These are phyloP conservation scores for Astragalus membranaceus DNA, from an alignment of 306 rosid genomes.

Conservation along the genomic window DNA sequence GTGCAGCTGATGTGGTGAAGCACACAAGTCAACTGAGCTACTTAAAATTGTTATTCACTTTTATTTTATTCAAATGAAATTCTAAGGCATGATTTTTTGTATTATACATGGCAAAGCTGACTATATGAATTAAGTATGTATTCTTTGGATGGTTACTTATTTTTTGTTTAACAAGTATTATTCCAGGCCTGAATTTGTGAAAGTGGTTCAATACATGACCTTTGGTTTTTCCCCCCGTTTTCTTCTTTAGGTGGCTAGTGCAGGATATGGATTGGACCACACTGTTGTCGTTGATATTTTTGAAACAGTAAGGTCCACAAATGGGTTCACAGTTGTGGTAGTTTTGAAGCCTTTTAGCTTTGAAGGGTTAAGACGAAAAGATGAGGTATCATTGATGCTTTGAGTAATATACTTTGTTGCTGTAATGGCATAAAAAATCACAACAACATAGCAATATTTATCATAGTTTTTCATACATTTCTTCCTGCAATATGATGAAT, in stretches of 20 bases:
- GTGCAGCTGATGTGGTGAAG: constrained; percentile 13
- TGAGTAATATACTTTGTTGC: neutral
- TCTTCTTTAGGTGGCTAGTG: constrained; percentile 80
- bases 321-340: constrained; percentile 61
- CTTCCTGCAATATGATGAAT: neutral
- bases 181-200: constrained; percentile 12
- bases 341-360: constrained; percentile 89
- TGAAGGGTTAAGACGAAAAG: constrained; percentile 81
- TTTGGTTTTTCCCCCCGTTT: neutral
- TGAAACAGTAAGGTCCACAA: constrained; percentile 53
- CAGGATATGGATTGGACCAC: constrained; percentile 79
- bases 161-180: neutral
- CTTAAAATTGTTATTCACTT: constrained; percentile 8
- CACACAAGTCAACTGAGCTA: neutral
- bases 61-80: neutral
- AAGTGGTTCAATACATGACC: neutral
- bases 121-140: neutral
- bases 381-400: constrained; percentile 55
- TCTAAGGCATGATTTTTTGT: neutral
- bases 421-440: neutral
- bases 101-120: neutral
- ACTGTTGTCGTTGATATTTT: constrained; percentile 54
- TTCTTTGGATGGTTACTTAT: neutral
- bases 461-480: neutral
- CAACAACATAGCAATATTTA: neutral